phyloP scores from a whole-genome alignment of 1,139 yeast species.

The Lodderomyces margitis region DNA sequence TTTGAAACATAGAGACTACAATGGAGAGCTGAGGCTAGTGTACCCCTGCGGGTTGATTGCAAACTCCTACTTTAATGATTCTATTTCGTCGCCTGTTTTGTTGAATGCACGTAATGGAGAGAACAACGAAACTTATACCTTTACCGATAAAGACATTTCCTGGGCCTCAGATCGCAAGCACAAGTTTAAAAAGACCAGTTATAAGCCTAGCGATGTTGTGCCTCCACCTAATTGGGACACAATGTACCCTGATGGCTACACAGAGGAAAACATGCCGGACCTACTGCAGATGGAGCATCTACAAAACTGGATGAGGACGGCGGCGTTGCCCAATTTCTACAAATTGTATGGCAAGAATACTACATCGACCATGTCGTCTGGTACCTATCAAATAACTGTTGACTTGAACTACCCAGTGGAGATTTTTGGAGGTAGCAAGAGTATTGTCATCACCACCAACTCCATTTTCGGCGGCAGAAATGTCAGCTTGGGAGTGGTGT shows the following conservation, averaged over 20 bases:
- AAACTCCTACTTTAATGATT: slow-evolving; percentile 88
- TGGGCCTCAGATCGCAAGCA: slow-evolving; percentile 77
- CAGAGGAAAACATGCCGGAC: slow-evolving; percentile 80
- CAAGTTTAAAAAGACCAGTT: slow-evolving; percentile 76
- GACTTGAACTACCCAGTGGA: slow-evolving; percentile 69
- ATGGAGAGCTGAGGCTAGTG: slow-evolving; percentile 36
- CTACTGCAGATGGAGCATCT: slow-evolving; percentile 34
- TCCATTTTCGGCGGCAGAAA: slow-evolving; percentile 71
- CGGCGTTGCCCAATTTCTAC: slow-evolving; percentile 69
- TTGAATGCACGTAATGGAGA: slow-evolving; percentile 42
- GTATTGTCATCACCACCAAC: slow-evolving; percentile 64
- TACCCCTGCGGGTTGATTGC: slow-evolving; percentile 98
- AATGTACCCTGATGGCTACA: slow-evolving; percentile 86
- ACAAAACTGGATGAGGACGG: slow-evolving; percentile 86
- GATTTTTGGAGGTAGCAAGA: slow-evolving; percentile 68
- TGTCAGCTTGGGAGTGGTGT: slow-evolving; percentile 63
- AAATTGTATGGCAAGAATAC: slow-evolving; percentile 63
- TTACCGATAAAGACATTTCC: slow-evolving; percentile 74
- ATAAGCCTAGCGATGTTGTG: slow-evolving; percentile 67
- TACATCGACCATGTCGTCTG: slow-evolving; percentile 48
- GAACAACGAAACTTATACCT: slow-evolving; percentile 48
- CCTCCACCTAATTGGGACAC: slow-evolving; percentile 97
- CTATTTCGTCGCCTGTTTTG: slow-evolving; percentile 53
- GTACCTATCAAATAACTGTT: slow-evolving; percentile 58
- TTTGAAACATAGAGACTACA: slow-evolving; percentile 36